Conservation (phyloP, 1,284 basidiomycete species). For the Exsudoporus floridanus region DNA sequence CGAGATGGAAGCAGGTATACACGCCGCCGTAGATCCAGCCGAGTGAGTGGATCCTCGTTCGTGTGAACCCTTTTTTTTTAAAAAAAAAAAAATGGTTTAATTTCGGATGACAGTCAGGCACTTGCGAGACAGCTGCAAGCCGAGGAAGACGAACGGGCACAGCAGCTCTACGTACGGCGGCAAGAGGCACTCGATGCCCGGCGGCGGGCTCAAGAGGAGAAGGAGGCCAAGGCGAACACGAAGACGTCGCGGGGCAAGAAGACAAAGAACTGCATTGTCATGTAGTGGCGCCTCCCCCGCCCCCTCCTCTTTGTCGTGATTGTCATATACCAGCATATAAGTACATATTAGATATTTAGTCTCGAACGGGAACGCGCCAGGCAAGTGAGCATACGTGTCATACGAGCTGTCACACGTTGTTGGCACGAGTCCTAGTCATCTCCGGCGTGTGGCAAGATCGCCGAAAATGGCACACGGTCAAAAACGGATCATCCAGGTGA, state of each 20-base stretch:
- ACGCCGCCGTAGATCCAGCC: constrained; percentile 46
- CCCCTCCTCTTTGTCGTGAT: background rate
- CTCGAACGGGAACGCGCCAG: too few species aligned
- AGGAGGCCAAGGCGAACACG: constrained; percentile 2
- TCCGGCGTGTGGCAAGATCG: too few species aligned
- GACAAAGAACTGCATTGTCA: constrained; percentile 61
- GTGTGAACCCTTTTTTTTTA: too few species aligned
- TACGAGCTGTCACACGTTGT: too few species aligned
- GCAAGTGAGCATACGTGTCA: too few species aligned
- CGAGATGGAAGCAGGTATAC: constrained; percentile 39
- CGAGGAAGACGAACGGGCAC: constrained; percentile 63
- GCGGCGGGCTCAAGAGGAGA: constrained; percentile 7
- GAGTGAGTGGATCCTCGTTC: too few species aligned
- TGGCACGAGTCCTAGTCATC: too few species aligned
- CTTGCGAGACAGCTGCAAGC: constrained; percentile 72
- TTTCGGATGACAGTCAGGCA: constrained; percentile 58
- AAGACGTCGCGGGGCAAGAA: constrained; percentile 37
- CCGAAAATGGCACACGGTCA: too few species aligned
- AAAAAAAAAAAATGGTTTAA: too few species aligned
- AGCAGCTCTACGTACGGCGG: constrained; percentile 40
- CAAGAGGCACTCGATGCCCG: constrained; percentile 34
- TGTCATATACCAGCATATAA: background rate
- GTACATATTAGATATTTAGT: background rate
- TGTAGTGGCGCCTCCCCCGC: constrained; percentile 35
- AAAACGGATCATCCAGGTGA: too few species aligned